Base-by-base conservation (phyloP, 495 filamentous ascomycete genomes). In the Penicillium coffeae region DNA sequence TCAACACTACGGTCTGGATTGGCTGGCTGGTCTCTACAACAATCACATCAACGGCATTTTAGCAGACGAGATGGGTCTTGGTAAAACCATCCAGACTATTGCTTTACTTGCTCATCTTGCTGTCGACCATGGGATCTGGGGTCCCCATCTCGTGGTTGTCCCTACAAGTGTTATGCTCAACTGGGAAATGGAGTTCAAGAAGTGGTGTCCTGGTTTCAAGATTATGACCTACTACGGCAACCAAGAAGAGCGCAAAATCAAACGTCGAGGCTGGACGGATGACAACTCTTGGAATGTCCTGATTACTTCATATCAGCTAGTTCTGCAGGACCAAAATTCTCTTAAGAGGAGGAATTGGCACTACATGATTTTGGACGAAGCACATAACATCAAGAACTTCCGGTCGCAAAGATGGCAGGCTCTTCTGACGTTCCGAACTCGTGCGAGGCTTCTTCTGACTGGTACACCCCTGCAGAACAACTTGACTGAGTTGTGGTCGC, bases 181-280 rank as follows among this genome's bases (percentile, higher is more conserved):
- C 63, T 99, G 94, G 94, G 94, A 97, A 64, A 96, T 96, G 86
- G 94, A 99, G 66, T 99, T 99, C 77, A 97, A 97, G 61, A 97
- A 97, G 66, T 99, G 90, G 84, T 90, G 89, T 41, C 94, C 94
- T 10, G 94, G 94, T 2, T 99, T 99, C 78, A 97, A 96, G 62
- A 91, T 97, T 50, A 82, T 97, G 52, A 91, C 90, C 2, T 99
- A 99, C 72, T 97, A 97, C 62, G 94, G 94, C 12, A 87, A 81
- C 34, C 83, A 87, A 58, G 93, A 97, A 51, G 92, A 97, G 71
- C 86, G 94, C 15, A 89, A 87, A 63, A 77, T 82, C 56, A 96
- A 96, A 69, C 85, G 94, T 35, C 81, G 84, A 56, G 91, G 92
- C 16, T 97, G 94, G 93, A 86, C 78, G 50, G 84, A 93, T 53